Percentiles rank a stretch among this genome's conserved stretches.
phyloP scores from a whole-genome alignment of 495 filamentous ascomycete species.

The Penicillium robsamsonii region DNA sequence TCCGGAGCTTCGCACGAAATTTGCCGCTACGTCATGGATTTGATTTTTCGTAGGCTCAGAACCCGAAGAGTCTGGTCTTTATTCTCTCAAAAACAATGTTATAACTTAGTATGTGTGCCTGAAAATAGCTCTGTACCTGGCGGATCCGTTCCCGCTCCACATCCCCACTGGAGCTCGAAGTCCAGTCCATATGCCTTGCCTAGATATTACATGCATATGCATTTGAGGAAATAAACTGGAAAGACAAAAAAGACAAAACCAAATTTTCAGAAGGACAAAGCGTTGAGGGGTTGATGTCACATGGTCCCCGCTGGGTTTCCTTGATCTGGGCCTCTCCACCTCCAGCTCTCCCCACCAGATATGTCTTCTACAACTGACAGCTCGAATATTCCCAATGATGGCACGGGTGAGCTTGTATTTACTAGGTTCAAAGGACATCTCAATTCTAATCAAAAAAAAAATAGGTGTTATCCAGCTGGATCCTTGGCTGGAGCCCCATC shows the following conservation, averaged over 20 bases:
- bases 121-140: neutral
- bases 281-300: constrained; percentile 17
- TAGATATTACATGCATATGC: too few relatives aligned
- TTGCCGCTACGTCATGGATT: too few relatives aligned
- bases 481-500: constrained; percentile 85
- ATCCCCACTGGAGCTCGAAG: constrained; percentile 8
- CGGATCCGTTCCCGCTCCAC: constrained; percentile 12
- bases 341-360: constrained; percentile 1
- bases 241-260: too few relatives aligned
- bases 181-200: neutral
- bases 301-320: constrained; percentile 14
- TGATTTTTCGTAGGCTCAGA: too few relatives aligned
- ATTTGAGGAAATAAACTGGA: too few relatives aligned
- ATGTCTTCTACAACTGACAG: constrained; percentile 10
- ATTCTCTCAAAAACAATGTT: too few relatives aligned
- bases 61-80: too few relatives aligned
- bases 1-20: too few relatives aligned
- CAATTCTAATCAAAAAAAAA: neutral
- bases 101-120: too few relatives aligned
- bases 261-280: constrained; percentile 5
- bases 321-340: constrained; percentile 10
- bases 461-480: constrained; percentile 84
- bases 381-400: constrained; percentile 7
- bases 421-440: neutral
- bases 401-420: constrained; percentile 1